phyloP scores from a whole-genome alignment of 352 stramenopile species.

The Globisporangium nagaii region DNA sequence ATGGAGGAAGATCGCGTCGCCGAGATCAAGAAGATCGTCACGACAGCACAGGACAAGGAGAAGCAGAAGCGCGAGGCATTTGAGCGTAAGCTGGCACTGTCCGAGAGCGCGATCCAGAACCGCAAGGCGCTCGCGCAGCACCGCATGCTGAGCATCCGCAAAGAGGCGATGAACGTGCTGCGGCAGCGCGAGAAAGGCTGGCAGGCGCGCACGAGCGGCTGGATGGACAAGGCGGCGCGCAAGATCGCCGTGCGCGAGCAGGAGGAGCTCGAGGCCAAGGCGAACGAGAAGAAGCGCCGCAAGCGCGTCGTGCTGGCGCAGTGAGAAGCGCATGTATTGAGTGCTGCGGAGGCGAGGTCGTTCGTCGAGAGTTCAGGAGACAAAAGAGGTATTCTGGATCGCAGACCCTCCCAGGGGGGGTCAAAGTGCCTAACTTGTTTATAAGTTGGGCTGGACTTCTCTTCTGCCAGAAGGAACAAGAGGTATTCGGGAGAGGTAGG shows the following conservation, averaged over 20 bases:
- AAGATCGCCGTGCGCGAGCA: constrained; percentile 90
- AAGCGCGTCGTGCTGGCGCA: constrained; percentile 53
- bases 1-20: constrained; percentile 73
- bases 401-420: no score
- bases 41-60: constrained; percentile 32
- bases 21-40: constrained; percentile 52
- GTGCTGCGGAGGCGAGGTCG: no score
- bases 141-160: constrained; percentile 65
- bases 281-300: constrained; percentile 65
- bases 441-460: no score
- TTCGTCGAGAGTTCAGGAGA: no score
- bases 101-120: constrained; percentile 69
- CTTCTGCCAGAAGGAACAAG: no score
- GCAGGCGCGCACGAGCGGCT: constrained; percentile 72
- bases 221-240: constrained; percentile 80
- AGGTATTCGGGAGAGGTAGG: no score
- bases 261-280: constrained; percentile 78
- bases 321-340: neutral
- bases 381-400: no score
- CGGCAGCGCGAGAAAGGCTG: constrained; percentile 72
- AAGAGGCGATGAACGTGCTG: constrained; percentile 73
- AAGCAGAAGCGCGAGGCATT: constrained; percentile 75
- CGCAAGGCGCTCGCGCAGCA: constrained; percentile 62
- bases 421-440: no score
- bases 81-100: constrained; percentile 66